Conservation (phyloP, 148 eudicot species). For the Dysphania ambrosioides region DNA sequence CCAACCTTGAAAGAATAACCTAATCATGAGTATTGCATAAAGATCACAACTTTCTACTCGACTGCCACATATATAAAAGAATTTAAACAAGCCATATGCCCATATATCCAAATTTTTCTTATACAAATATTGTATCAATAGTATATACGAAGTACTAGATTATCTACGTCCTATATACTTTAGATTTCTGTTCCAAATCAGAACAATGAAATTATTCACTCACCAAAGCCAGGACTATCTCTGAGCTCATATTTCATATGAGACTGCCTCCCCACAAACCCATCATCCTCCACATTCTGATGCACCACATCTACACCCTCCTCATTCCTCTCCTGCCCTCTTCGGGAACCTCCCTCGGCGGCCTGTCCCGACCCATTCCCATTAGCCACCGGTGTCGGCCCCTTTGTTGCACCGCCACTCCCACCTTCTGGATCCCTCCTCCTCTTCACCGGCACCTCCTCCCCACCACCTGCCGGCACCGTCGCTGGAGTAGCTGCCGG, state of each 20-base stretch:
- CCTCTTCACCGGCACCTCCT: conserved; percentile 48
- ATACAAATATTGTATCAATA: not conserved
- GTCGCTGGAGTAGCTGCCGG: not conserved
- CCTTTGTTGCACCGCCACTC: conserved; percentile 30
- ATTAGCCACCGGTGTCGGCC: conserved; percentile 13
- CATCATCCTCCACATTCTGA: conserved; percentile 60
- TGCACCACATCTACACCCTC: conserved; percentile 46
- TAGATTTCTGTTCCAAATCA: too few relatives aligned
- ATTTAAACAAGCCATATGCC: not conserved
- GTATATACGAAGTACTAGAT: too few relatives aligned
- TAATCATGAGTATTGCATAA: not conserved
- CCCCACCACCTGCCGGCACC: conserved; percentile 18
- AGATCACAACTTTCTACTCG: conserved; percentile 4
- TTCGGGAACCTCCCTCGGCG: conserved; percentile 9
- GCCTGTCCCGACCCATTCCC: conserved; percentile 31
- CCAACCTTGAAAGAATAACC: not conserved
- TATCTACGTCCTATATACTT: not conserved
- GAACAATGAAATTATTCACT: too few relatives aligned
- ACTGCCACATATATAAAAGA: not conserved
- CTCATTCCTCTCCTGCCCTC: conserved; percentile 44
- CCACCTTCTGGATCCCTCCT: conserved; percentile 52
- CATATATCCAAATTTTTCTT: conserved; percentile 8
- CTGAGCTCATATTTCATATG: conserved; percentile 94
- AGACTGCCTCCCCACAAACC: conserved; percentile 56
- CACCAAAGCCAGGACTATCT: conserved; percentile 91